A percentile compares a stretch with the other conserved stretches of the same genome.
Conservation (phyloP, 2,329 filamentous ascomycete species). For the Ophiocordyceps robertsii region DNA sequence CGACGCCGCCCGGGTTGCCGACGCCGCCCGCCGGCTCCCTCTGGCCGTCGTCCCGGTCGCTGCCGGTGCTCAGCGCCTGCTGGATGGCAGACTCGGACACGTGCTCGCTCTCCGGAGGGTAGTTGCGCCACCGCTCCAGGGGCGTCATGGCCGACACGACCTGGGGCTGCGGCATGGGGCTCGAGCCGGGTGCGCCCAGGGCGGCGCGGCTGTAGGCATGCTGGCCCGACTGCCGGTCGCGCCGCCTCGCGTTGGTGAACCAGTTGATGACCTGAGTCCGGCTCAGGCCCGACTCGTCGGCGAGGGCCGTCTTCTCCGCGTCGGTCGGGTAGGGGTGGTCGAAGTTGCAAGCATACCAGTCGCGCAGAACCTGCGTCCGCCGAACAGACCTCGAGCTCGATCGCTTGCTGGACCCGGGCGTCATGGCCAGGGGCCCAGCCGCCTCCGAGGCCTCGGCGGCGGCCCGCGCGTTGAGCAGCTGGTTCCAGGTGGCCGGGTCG, state of each 20-base stretch:
- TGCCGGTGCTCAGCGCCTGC: slow-evolving; percentile 11
- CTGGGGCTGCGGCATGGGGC: slow-evolving; percentile 17
- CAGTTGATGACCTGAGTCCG: slow-evolving; percentile 31
- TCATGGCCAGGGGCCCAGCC: slow-evolving; percentile 1
- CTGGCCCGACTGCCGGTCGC: slow-evolving; percentile 23
- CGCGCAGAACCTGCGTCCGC: slow-evolving; percentile 29
- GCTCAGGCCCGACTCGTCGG: slow-evolving; percentile 29
- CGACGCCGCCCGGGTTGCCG: slow-evolving; percentile 1
- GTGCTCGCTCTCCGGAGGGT: slow-evolving; percentile 31
- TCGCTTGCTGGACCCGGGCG: slow-evolving; percentile 14
- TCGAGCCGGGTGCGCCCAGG: slow-evolving; percentile 18
- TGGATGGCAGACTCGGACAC: slow-evolving; percentile 24
- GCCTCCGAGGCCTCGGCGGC: neutral
- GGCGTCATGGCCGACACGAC: slow-evolving; percentile 25
- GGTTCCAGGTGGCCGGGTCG: slow-evolving; percentile 2
- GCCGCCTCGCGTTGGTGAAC: slow-evolving; percentile 36
- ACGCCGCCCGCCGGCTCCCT: neutral
- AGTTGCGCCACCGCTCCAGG: slow-evolving; percentile 26
- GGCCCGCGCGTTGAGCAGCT: slow-evolving; percentile 1
- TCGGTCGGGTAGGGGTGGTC: slow-evolving; percentile 34
- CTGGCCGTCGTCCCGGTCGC: neutral
- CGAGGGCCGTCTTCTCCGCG: slow-evolving; percentile 26
- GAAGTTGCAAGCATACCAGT: slow-evolving; percentile 31
- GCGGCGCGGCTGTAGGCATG: slow-evolving; percentile 13
- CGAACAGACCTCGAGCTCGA: slow-evolving; percentile 26